Base-by-base conservation (phyloP, 768 basidiomycete species). In the Pleurotus tuber-regium region DNA sequence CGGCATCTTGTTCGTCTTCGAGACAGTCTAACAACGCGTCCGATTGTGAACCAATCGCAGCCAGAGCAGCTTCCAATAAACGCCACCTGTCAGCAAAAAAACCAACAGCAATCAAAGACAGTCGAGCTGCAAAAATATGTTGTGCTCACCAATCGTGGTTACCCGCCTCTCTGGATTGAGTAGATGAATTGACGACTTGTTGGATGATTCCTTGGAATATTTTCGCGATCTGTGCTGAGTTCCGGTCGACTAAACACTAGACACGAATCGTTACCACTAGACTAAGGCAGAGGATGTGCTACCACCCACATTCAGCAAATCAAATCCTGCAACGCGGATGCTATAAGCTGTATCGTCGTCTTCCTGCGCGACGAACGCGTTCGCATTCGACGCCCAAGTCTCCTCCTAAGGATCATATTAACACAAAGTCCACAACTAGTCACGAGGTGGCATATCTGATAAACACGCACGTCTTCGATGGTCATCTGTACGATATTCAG, bases 311-410 rank as follows among this genome's bases (percentile, higher is more conserved):
- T 78, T 77, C 44, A 96, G 69, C 29, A 98, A 68, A 61, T 98
- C 96, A 59, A 93, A 86, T 2, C 86, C 86, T 3, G 91, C 88
- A 2, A 91, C 80, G 29, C 97, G 79, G 28, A 92, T 78, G 50
- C 89, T 90, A 62, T 93, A 95, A 1, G 76, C 63, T 1, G 85
- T 85, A 55, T 96, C 93, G 54, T 98, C 96, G 49, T 97, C 92
- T 61, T 98, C 95, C 63, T 98, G 92, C 21, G 88, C 87, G 25
- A 98, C 85, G 61, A 98, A 98, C 2, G 87, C 83, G 58, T 98
- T 98, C 3, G 91, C 84, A 59, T 97, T 89, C 48, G 77, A 81
- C 2, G 83, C 80, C 96, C 96, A 98, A 12, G 83, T 87, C 25
- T 94, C 92, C 63, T 94, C 93, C 93, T 98, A 55, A 10, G 40